Percentiles rank a stretch among this genome's conserved stretches.
Conservation (phyloP, 768 basidiomycete genomes). For the Russula foetens region DNA sequence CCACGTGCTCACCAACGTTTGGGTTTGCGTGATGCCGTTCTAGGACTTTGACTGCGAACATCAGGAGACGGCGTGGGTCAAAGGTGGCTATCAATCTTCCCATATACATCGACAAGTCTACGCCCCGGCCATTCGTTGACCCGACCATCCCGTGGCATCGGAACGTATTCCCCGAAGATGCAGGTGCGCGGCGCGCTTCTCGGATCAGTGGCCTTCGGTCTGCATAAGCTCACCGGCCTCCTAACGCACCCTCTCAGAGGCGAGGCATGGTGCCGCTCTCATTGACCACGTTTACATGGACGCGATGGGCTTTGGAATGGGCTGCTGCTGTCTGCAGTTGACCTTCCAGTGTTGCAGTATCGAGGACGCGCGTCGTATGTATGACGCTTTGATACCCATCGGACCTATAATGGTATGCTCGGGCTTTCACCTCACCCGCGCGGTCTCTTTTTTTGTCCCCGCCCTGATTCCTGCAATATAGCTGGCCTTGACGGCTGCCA, state of each 20-base stretch:
- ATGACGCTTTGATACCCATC: slow-evolving; percentile 92
- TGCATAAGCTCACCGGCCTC: not conserved
- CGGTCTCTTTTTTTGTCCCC: not conserved
- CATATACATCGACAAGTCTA: slow-evolving; percentile 80
- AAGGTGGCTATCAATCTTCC: slow-evolving; percentile 96
- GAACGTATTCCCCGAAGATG: slow-evolving; percentile 73
- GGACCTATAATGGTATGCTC: slow-evolving; percentile 83
- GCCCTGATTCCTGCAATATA: slow-evolving; percentile 27
- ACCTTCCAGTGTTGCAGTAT: slow-evolving; percentile 98
- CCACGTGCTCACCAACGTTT: not conserved
- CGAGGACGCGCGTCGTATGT: slow-evolving; percentile 83
- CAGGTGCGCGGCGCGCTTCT: slow-evolving; percentile 49
- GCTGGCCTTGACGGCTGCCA: slow-evolving; percentile 91
- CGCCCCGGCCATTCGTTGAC: slow-evolving; percentile 85
- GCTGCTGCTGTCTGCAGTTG: slow-evolving; percentile 94
- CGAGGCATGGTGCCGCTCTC: slow-evolving; percentile 81
- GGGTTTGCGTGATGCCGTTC: not conserved
- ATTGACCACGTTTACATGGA: slow-evolving; percentile 94
- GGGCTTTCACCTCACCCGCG: not conserved
- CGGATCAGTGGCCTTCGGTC: not conserved
- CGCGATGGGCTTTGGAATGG: slow-evolving; percentile 99
- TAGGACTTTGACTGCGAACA: slow-evolving; percentile 97
- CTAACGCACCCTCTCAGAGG: slow-evolving; percentile 44
- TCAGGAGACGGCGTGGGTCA: slow-evolving; percentile 79
- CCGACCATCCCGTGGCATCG: slow-evolving; percentile 88